A percentile compares a stretch with the other conserved stretches of the same genome.
These are phyloP conservation scores for Fusarium praegraminearum DNA, from an alignment of 2,329 filamentous ascomycete genomes.

Conservation along the genomic window DNA sequence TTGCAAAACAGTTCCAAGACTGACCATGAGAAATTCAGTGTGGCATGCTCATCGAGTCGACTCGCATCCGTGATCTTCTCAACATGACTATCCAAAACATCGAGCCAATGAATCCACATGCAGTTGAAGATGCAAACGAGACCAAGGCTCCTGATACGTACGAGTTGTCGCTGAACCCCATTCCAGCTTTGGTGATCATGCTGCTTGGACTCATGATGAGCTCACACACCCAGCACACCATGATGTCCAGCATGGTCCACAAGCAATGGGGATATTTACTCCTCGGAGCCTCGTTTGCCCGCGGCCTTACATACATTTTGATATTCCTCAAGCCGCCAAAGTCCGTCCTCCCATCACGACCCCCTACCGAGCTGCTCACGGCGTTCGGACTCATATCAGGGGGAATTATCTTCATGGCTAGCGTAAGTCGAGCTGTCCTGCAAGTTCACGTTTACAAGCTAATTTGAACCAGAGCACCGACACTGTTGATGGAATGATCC, in stretches of 20 bases:
- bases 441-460: neutral
- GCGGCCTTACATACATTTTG: slow-evolving; percentile 82
- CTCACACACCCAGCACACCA: slow-evolving; percentile 85
- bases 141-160: slow-evolving; percentile 72
- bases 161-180: slow-evolving; percentile 83
- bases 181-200: slow-evolving; percentile 88
- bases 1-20: slow-evolving; percentile 3
- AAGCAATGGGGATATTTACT: slow-evolving; percentile 92
- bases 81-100: slow-evolving; percentile 63
- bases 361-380: slow-evolving; percentile 89
- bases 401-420: slow-evolving; percentile 92
- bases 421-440: slow-evolving; percentile 65
- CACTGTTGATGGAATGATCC: slow-evolving; percentile 80
- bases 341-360: slow-evolving; percentile 83
- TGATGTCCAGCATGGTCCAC: slow-evolving; percentile 92
- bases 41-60: slow-evolving; percentile 88
- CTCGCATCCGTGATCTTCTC: slow-evolving; percentile 73
- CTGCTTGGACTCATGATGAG: slow-evolving; percentile 95
- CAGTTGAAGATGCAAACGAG: slow-evolving; percentile 64
- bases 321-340: slow-evolving; percentile 83
- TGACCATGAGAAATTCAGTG: slow-evolving; percentile 60
- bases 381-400: slow-evolving; percentile 89
- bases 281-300: slow-evolving; percentile 81
- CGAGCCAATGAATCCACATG: slow-evolving; percentile 50
- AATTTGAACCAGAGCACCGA: slow-evolving; percentile 71